These are phyloP conservation scores for Smithsoniella earleae DNA, from an alignment of 163 green algal genomes.

Conservation along the genomic window DNA sequence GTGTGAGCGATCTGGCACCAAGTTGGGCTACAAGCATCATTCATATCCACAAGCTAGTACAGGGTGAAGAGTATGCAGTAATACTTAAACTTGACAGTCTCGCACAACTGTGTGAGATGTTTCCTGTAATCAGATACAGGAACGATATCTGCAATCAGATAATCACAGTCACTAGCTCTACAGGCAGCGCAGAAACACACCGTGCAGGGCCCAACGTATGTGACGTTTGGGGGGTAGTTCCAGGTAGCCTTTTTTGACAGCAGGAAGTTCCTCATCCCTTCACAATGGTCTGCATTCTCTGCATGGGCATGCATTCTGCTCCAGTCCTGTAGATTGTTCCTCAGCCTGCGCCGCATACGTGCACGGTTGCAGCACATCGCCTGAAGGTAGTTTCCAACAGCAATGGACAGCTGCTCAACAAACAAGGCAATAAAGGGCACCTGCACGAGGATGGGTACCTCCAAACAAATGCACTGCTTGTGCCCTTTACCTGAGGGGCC, in stretches of 20 bases:
- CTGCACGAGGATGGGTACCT: background rate
- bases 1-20: too few species aligned
- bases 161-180: too few species aligned
- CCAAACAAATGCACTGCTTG: too few species aligned
- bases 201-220: background rate
- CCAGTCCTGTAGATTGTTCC: constrained; percentile 24
- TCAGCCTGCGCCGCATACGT: background rate
- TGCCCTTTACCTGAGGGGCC: too few species aligned
- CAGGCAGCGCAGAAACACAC: background rate
- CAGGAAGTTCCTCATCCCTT: background rate
- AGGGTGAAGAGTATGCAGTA: too few species aligned
- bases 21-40: too few species aligned
- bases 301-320: constrained; percentile 21
- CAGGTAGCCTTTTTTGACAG: constrained; percentile 16
- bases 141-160: too few species aligned
- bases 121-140: too few species aligned
- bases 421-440: background rate
- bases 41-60: too few species aligned
- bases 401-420: constrained; percentile 17
- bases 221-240: background rate
- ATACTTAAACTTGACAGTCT: too few species aligned
- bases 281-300: constrained; percentile 1
- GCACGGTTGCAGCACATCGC: constrained; percentile 9
- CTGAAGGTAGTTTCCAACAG: constrained; percentile 8
- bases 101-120: too few species aligned